Percentiles rank a stretch among this genome's conserved stretches.
Evolutionary conservation across 148 eudicot species (phyloP).

Genomic region (Dianthus caryophyllus): DNA sequence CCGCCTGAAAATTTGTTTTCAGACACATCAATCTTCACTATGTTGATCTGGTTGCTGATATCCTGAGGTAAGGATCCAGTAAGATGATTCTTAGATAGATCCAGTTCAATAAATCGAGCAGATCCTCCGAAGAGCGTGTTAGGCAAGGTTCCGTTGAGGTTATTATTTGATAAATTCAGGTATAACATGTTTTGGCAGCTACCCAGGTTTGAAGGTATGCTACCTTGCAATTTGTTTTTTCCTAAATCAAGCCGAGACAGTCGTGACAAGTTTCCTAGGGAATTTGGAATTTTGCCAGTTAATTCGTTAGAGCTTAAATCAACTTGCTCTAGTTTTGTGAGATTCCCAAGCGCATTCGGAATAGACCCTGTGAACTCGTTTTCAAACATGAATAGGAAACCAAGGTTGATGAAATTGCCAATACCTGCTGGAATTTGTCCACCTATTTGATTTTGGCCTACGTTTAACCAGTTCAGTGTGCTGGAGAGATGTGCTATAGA

Average conservation of each 20-base stretch:
- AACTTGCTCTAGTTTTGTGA: constrained; percentile 18
- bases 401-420: constrained; percentile 17
- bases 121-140: constrained; percentile 21
- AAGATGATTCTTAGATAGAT: constrained; percentile 22
- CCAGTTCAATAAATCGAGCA: constrained; percentile 17
- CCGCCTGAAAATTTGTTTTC: constrained; percentile 35
- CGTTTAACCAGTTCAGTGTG: neutral
- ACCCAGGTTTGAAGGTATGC: constrained; percentile 28
- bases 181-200: constrained; percentile 23
- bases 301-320: constrained; percentile 16
- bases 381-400: neutral
- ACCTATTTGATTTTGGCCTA: neutral
- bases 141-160: constrained; percentile 33
- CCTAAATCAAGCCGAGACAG: neutral
- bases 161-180: constrained; percentile 21
- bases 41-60: constrained; percentile 21
- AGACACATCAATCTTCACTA: constrained; percentile 23
- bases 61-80: constrained; percentile 29
- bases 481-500: constrained; percentile 16
- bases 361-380: constrained; percentile 21
- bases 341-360: constrained; percentile 21
- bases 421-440: constrained; percentile 23
- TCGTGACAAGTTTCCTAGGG: constrained; percentile 20
- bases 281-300: constrained; percentile 30
- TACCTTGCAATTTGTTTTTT: constrained; percentile 18